Evolutionary conservation across 768 basidiomycete species (phyloP), one percentile per base, ranked within the genome.

Genomic region (Sporobolomyces pararoseus): DNA sequence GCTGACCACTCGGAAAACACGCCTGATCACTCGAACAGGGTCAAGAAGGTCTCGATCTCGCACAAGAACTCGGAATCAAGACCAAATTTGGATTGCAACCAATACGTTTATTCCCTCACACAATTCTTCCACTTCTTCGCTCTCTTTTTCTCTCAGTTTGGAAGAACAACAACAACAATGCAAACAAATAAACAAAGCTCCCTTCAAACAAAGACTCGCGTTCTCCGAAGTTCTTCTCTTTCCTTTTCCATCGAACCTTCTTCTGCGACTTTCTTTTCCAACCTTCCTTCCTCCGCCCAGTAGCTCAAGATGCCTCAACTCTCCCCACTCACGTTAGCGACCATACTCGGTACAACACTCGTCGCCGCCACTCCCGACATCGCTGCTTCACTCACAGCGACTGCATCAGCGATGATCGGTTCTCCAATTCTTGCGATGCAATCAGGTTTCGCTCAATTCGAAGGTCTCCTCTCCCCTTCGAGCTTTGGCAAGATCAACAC

Each of bases 391-490:
- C 46, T 61, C 44, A 49, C 59, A 27, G 59, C 44, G 5, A 49
- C 59, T 13, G 46, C 58, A 13, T 61, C 58, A 3, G 29, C 54
- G 5, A 61, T 61, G 59, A 51, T 60, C 39, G 58, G 32, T 32
- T 53, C 50, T 13, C 58, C 65, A 14, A 47, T 66, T 25, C 51
- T 53, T 37, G 58, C 58, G 2, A 52, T 66, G 29, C 65, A 66
- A 27, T 44, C 57, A 31, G 65, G 65, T 0, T 53, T 66, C 58
- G 51, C 50, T 14, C 65, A 66, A 49, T 66, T 31, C 58, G 27
- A 32, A 19, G 58, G 58, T 14, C 29, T 66, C 37, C 58, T 66
- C n/a, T 60, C 65, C 3, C 65, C 65, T 2, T 2, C 23, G 50
- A 23, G 10, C 27, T 66, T 50, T 42, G 29, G 35, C 51, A 42